These are phyloP conservation scores for Acephala macrosclerotiorum DNA, from an alignment of 2,329 filamentous ascomycete species.

Conservation along the genomic window DNA sequence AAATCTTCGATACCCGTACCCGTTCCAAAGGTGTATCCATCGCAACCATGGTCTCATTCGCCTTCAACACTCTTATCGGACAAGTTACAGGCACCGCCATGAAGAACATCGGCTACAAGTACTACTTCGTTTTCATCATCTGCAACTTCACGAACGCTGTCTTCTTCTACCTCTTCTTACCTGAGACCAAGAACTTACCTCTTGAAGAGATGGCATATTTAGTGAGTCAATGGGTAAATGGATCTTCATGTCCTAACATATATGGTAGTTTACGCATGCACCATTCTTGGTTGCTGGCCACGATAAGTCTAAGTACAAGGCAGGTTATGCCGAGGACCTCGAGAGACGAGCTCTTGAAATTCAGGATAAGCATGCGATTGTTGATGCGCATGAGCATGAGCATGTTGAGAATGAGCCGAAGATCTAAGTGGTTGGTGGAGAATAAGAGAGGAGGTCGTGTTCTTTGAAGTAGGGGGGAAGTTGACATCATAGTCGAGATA, in stretches of 20 bases:
- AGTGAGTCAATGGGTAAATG: background rate
- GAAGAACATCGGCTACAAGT: slow-evolving; percentile 54
- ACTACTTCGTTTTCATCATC: slow-evolving; percentile 50
- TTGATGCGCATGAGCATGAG: slow-evolving; percentile 22
- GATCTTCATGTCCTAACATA: background rate
- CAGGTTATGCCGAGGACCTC: slow-evolving; percentile 57
- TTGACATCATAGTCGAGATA: background rate
- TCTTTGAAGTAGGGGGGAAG: background rate
- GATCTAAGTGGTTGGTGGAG: background rate
- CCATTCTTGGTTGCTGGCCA: slow-evolving; percentile 68
- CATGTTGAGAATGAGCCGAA: slow-evolving; percentile 7
- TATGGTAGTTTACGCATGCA: slow-evolving; percentile 52
- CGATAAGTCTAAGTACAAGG: slow-evolving; percentile 58
- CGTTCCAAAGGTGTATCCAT: slow-evolving; percentile 69
- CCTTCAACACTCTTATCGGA: slow-evolving; percentile 62
- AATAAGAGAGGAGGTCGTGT: background rate
- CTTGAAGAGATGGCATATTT: slow-evolving; percentile 45
- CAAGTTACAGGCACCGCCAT: slow-evolving; percentile 64
- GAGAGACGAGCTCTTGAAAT: slow-evolving; percentile 65
- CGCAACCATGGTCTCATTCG: slow-evolving; percentile 63
- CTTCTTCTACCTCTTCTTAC: slow-evolving; percentile 45
- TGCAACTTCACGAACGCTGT: slow-evolving; percentile 54
- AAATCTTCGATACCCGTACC: slow-evolving; percentile 66
- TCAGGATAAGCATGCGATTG: slow-evolving; percentile 54
- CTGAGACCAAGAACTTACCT: slow-evolving; percentile 45